Percentiles rank a stretch among this genome's conserved stretches.
Evolutionary conservation across 345 rosid species (phyloP).

Genomic region (Sonneratia caseolaris): DNA sequence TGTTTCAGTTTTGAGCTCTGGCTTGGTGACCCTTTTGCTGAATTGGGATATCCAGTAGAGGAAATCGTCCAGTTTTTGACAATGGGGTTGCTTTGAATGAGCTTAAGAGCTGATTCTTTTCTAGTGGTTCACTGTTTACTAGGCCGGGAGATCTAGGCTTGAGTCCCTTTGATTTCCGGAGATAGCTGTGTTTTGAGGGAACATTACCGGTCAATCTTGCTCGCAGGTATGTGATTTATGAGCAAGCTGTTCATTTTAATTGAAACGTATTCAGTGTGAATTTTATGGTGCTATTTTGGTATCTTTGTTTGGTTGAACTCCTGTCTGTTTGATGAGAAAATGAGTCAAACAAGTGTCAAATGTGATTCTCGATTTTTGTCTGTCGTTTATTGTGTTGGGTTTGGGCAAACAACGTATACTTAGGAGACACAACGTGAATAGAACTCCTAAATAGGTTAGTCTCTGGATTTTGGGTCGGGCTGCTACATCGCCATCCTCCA

Average conservation of each 20-base stretch:
- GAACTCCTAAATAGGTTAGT: not conserved
- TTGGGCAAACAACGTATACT: not conserved
- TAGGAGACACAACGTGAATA: not conserved
- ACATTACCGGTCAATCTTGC: not conserved
- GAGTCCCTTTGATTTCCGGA: conserved; percentile 8
- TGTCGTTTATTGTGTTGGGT: not conserved
- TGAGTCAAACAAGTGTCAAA: not conserved
- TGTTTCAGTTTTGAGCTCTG: conserved; percentile 7
- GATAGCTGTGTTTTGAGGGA: not conserved
- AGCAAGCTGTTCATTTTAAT: not conserved
- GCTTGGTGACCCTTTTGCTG: conserved; percentile 7
- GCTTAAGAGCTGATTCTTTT: conserved; percentile 11
- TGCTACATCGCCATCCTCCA: not conserved
- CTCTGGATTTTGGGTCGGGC: not conserved
- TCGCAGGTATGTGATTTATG: not conserved
- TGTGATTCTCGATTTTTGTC: not conserved
- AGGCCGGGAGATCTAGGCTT: conserved; percentile 5
- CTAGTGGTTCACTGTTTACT: not conserved
- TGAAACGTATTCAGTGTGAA: not conserved
- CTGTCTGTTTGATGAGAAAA: not conserved
- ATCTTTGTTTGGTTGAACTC: not conserved
- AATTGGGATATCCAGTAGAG: conserved; percentile 17
- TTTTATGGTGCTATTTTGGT: not conserved
- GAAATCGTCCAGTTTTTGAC: conserved; percentile 23
- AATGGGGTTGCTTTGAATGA: conserved; percentile 16